Conservation (phyloP, 805 yeast species). For the Lipomyces japonicus region DNA sequence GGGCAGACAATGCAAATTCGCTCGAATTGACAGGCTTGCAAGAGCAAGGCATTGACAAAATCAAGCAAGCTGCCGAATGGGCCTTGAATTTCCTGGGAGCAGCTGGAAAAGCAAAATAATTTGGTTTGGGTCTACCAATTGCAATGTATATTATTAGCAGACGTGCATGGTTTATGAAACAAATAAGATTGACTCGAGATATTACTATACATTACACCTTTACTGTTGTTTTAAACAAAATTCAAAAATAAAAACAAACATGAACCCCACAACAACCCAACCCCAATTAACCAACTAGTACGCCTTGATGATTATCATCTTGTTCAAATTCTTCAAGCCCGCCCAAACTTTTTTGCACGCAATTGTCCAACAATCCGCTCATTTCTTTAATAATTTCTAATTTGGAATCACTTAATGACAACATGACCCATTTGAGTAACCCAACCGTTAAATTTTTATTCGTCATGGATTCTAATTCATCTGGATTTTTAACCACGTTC, state of each 20-base stretch:
- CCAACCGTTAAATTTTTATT: slow-evolving; percentile 55
- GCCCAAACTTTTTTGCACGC: slow-evolving; percentile 27
- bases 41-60: slow-evolving; percentile 32
- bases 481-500: slow-evolving; percentile 38
- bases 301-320: too few species aligned
- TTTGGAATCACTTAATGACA: slow-evolving; percentile 30
- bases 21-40: slow-evolving; percentile 34
- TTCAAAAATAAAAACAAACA: too few species aligned
- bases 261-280: too few species aligned
- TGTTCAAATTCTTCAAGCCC: slow-evolving; percentile 6
- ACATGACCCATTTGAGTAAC: slow-evolving; percentile 40
- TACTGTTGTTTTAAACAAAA: too few species aligned
- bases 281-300: too few species aligned
- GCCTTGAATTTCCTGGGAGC: slow-evolving; percentile 35
- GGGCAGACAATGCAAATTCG: slow-evolving; percentile 29
- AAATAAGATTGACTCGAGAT: too few species aligned
- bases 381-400: slow-evolving; percentile 33
- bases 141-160: too few species aligned
- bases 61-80: slow-evolving; percentile 34
- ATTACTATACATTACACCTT: too few species aligned
- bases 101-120: slow-evolving; percentile 23
- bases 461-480: slow-evolving; percentile 34
- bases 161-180: too few species aligned
- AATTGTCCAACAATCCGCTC: slow-evolving; percentile 21
- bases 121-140: too few species aligned